Evolutionary conservation across 768 basidiomycete species (phyloP).

Genomic region (Rhodotorula babjevae): DNA sequence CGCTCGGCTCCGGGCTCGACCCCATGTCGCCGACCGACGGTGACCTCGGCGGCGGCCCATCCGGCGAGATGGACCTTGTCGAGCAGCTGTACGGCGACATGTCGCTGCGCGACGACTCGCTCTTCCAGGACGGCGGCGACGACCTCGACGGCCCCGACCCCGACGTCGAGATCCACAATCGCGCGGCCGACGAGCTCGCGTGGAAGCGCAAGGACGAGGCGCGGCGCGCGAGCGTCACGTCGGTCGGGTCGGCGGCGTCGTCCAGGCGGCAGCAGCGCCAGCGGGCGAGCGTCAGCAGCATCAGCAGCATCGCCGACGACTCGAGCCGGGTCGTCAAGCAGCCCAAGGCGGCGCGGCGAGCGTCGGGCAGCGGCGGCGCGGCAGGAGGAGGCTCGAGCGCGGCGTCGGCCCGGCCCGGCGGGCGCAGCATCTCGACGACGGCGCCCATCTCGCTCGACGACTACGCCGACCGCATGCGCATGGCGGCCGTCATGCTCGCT

Average conservation of each 20-base stretch:
- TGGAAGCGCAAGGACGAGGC: slow-evolving; percentile 36
- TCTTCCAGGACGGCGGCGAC: neutral
- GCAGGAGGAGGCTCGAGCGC: neutral
- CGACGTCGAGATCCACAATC: slow-evolving; percentile 58
- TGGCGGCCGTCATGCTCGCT: slow-evolving; percentile 95
- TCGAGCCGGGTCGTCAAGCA: too few species aligned
- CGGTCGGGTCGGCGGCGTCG: neutral
- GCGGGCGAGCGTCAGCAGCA: too few species aligned
- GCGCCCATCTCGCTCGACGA: slow-evolving; percentile 77
- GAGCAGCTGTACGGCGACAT: slow-evolving; percentile 88
- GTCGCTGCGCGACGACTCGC: slow-evolving; percentile 61
- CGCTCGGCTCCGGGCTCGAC: slow-evolving; percentile 40
- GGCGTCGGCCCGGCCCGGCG: slow-evolving; percentile 9
- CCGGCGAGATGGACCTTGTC: slow-evolving; percentile 92
- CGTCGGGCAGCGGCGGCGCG: neutral
- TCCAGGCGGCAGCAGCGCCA: neutral
- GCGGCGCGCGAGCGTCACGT: slow-evolving; percentile 1
- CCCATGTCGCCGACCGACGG: slow-evolving; percentile 25
- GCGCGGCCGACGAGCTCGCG: slow-evolving; percentile 41
- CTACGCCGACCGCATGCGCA: slow-evolving; percentile 97
- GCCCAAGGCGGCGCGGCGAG: neutral
- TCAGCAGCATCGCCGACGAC: neutral
- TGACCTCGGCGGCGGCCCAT: slow-evolving; percentile 47
- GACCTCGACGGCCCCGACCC: neutral
- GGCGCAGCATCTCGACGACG: slow-evolving; percentile 31